Evolutionary conservation across 768 basidiomycete species (phyloP), one percentile per base, ranked within the genome.

Genomic region (Thelephora ganbajun): DNA sequence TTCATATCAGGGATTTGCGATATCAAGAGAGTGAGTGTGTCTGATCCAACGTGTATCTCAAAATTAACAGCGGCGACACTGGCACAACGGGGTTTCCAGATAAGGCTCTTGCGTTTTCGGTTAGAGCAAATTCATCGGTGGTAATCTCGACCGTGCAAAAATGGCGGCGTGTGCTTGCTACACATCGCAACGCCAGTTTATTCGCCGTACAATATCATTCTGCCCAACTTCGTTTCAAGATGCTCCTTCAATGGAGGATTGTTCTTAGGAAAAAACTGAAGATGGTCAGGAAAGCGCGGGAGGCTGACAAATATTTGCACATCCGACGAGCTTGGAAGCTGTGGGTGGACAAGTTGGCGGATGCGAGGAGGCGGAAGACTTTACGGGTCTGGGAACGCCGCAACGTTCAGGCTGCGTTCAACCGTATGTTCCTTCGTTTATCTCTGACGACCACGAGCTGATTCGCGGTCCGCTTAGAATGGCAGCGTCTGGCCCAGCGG

Each of bases 161-260:
- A 45, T 82, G 80, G 80, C 63, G 57, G 16, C 58, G 64, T 48
- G 63, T 66, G 4, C 59, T 67, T 53, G 57, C 52, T 3, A 64
- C 67, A 2, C 72, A 73, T 56, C 69, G 66, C 48, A 76, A 74
- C 48, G 68, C 72, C 2, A 57, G 62, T 12, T 48, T 62, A 0
- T 71, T 73, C 44, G 79, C 80, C 12, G 60, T 67, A 11, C 71
- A 72, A 46, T 75, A 73, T 56, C 65, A 77, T 53, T 60, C 66
- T 12, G 53, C 56, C 1, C 67, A 66, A 48, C 50, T 76, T 6
- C 58, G 61, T 7, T 70, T 64, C 47, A 66, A 60, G 45, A 57
- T 62, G 47, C 63, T 83, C 12, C 56, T 73, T 5, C 55, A 51
- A 14, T 87, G 85, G 84, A 71, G 79, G 16, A 55, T 75, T 16